Percentiles rank a stretch among this genome's conserved stretches.
Conservation (phyloP, 2,329 filamentous ascomycete genomes). For the Drechslera avenae region DNA sequence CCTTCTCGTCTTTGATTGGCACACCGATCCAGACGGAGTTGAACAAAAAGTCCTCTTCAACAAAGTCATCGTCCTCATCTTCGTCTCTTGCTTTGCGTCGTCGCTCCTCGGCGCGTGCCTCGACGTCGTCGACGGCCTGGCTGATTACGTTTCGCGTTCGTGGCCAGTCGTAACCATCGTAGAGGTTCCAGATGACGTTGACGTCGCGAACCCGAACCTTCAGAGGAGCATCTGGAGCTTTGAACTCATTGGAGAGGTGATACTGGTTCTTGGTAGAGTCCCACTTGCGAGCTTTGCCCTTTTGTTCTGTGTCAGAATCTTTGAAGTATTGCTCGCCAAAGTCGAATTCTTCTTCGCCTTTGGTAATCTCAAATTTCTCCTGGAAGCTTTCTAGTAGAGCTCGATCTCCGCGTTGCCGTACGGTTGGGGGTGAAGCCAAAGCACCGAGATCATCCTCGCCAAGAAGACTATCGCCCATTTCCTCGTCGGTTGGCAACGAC, state of each 20-base stretch:
- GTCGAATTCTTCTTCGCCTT: conserved; percentile 66
- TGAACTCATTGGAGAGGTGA: conserved; percentile 65
- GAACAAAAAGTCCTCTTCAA: conserved; percentile 96
- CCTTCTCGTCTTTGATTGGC: conserved; percentile 81
- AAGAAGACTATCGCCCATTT: conserved; percentile 50
- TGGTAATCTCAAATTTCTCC: conserved; percentile 59
- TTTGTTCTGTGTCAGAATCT: conserved; percentile 62
- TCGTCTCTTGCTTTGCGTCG: conserved; percentile 66
- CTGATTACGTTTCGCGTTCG: conserved; percentile 83
- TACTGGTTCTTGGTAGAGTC: conserved; percentile 78
- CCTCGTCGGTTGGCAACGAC: conserved; percentile 48
- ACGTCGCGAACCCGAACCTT: conserved; percentile 81
- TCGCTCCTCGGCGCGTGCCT: conserved; percentile 79
- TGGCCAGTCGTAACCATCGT: conserved; percentile 97
- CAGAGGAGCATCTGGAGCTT: conserved; percentile 71
- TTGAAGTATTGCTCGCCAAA: conserved; percentile 79
- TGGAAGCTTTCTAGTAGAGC: conserved; percentile 57
- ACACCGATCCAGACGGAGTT: conserved; percentile 99
- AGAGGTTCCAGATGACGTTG: conserved; percentile 96
- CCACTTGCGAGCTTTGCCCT: conserved; percentile 77
- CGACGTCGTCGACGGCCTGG: conserved; percentile 86
- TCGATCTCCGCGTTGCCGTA: conserved; percentile 43
- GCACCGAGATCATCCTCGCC: conserved; percentile 48
- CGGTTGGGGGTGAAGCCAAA: conserved; percentile 39
- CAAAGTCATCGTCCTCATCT: conserved; percentile 60